phyloP scores from a whole-genome alignment of 371 early-diverging fungal species.

The Batrachochytrium dendrobatidis region DNA sequence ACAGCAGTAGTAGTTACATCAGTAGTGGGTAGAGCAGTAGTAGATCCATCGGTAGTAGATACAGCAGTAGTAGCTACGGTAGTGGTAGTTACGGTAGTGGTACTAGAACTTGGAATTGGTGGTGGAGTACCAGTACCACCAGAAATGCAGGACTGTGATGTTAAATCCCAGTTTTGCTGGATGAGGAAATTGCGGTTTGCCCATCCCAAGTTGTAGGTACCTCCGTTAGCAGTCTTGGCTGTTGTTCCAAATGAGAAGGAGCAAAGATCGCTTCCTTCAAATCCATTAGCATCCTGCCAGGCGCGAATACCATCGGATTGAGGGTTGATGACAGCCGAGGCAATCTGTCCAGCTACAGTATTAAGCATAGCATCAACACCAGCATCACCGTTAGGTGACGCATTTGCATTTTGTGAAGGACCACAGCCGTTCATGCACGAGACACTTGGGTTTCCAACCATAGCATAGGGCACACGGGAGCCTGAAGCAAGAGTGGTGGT shows the following conservation, averaged over 20 bases:
- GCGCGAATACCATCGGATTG: constrained; percentile 27
- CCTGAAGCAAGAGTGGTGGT: background rate
- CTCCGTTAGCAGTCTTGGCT: constrained; percentile 18
- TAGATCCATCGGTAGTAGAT: no score
- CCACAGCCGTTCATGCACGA: constrained; percentile 7
- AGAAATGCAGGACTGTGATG: constrained; percentile 32
- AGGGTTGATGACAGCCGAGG: constrained; percentile 45
- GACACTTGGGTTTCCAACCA: background rate
- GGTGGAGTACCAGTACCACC: no score
- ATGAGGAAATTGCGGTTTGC: constrained; percentile 36
- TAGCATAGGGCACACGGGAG: background rate
- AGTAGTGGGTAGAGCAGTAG: no score
- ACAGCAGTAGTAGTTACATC: no score
- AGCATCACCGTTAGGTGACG: constrained; percentile 41
- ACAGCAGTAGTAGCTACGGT: no score
- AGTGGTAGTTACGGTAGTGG: no score
- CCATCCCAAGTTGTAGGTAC: constrained; percentile 37
- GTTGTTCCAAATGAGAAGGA: constrained; percentile 25
- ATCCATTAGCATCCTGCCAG: constrained; percentile 28
- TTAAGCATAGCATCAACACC: constrained; percentile 45
- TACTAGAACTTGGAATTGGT: no score
- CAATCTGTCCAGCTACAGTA: constrained; percentile 47
- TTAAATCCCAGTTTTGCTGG: constrained; percentile 34
- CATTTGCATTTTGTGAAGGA: background rate
- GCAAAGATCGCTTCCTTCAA: constrained; percentile 47